These are phyloP conservation scores for Hyphopichia fennica DNA, from an alignment of 1,139 yeast species.

Conservation along the genomic window DNA sequence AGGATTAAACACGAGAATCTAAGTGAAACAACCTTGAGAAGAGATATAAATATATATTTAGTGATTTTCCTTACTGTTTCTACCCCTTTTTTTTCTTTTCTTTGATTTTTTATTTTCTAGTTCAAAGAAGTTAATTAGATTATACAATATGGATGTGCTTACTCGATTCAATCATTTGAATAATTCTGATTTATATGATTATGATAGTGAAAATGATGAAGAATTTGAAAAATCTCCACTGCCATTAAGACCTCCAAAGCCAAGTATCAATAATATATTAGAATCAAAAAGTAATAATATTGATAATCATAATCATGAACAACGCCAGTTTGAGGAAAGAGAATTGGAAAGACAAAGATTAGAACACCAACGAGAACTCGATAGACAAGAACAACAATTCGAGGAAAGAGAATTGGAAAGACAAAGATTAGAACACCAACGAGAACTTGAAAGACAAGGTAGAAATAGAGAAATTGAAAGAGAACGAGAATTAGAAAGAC, in stretches of 20 bases:
- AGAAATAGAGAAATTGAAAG: too few species aligned
- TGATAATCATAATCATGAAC: background rate
- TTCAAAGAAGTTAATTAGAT: background rate
- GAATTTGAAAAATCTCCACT: conserved; percentile 1
- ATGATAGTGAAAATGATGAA: background rate
- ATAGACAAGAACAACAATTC: background rate
- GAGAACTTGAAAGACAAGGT: background rate
- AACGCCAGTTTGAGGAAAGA: background rate
- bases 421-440: background rate
- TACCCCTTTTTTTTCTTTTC: background rate
- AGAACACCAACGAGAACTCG: background rate
- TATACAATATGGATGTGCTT: background rate
- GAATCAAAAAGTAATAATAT: background rate
- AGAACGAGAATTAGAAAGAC: background rate
- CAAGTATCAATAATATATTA: background rate
- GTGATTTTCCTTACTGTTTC: too few species aligned
- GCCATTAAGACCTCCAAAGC: conserved; percentile 1
- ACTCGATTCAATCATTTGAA: background rate
- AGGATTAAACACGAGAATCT: too few species aligned
- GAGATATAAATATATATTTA: too few species aligned
- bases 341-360: background rate
- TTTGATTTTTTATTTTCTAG: background rate
- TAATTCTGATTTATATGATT: conserved; percentile 1
- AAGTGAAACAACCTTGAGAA: too few species aligned
- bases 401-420: background rate